Percentiles rank a stretch among this genome's conserved stretches.
Evolutionary conservation across 306 rosid genomes (phyloP).

Genomic region (Phaseolus lunatus): DNA sequence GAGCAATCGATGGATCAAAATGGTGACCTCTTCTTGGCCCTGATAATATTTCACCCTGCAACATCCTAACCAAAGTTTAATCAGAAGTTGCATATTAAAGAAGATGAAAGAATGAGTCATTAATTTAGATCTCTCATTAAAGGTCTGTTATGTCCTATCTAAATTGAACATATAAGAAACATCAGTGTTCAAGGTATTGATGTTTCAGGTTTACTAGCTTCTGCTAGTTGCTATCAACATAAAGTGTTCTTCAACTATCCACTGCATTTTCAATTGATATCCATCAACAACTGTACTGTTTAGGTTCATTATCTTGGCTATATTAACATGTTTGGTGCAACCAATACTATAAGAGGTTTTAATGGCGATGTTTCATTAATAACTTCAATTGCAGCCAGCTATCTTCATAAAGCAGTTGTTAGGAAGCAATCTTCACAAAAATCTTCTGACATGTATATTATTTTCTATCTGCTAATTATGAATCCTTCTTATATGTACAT

Average conservation of each 20-base stretch:
- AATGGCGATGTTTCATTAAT: conserved; percentile 17
- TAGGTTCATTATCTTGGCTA: background rate
- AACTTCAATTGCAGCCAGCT: background rate
- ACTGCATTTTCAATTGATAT: conserved; percentile 11
- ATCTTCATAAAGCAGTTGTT: conserved; percentile 29
- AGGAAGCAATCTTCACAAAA: background rate
- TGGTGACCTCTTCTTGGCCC: background rate
- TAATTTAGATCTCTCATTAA: background rate
- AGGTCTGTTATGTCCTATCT: background rate
- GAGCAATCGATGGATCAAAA: no score
- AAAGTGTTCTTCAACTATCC: conserved; percentile 16
- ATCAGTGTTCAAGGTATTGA: background rate
- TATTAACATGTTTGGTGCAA: conserved; percentile 23
- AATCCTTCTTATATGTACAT: background rate
- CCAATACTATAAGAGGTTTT: conserved; percentile 1
- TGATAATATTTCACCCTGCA: background rate
- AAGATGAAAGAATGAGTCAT: conserved; percentile 15
- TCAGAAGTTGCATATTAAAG: background rate
- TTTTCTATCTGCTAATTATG: conserved; percentile 9
- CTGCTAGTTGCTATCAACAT: conserved; percentile 24
- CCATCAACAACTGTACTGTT: conserved; percentile 4
- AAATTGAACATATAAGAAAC: background rate
- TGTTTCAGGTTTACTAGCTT: conserved; percentile 31
- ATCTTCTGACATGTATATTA: background rate
- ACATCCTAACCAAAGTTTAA: background rate